Base-by-base conservation (phyloP, 495 filamentous ascomycete genomes). In the Penicillium turbatum region DNA sequence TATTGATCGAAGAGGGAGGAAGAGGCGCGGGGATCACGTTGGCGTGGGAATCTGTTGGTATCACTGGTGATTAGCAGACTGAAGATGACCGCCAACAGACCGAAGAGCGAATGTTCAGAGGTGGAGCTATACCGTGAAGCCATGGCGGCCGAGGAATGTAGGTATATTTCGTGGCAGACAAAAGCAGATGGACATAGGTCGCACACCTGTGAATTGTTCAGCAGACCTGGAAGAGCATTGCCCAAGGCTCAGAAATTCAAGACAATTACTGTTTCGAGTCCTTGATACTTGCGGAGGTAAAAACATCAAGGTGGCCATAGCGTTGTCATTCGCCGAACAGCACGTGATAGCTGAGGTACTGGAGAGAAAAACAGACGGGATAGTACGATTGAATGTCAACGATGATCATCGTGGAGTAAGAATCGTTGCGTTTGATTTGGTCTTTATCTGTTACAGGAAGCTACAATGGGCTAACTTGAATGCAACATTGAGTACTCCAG, bases 1-100 rank as follows among this genome's bases (percentile, higher is more conserved):
- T 96, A 96, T 64, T 82, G 80, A 59, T 88, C 86, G 79, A 97
- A 97, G 65, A 97, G 88, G 57, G 89, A 84, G 59, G 82, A 85
- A 57, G 88, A 81, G 67, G 79, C 79, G 71, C 91, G 90, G 50
- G 90, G 85, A 72, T 95, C 90, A 62, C 90, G 89, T 67, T 92
- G 86, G 53, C 80, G 69, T 42, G 75, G 72, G 57, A 87, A 86
- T 73, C 84, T 85, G 53, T 19, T 47, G 17, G 6, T n/a, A 21
- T 15, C 6, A 16, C 9, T 34, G 11, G 31, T 35, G 45, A 42
- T 27, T 32, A 27, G 26, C 13, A 29, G 16, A n/a, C 40, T 26
- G 41, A 30, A 11, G n/a, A 21, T 29, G 9, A 3, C 29, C 13
- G 11, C 29, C 19, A 38, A 30, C 12, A 35, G 36, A 49, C 38